A percentile compares a stretch with the other conserved stretches of the same genome.
Conservation (phyloP, 257 asterid genomes). For the Solanum gandarillasii region DNA sequence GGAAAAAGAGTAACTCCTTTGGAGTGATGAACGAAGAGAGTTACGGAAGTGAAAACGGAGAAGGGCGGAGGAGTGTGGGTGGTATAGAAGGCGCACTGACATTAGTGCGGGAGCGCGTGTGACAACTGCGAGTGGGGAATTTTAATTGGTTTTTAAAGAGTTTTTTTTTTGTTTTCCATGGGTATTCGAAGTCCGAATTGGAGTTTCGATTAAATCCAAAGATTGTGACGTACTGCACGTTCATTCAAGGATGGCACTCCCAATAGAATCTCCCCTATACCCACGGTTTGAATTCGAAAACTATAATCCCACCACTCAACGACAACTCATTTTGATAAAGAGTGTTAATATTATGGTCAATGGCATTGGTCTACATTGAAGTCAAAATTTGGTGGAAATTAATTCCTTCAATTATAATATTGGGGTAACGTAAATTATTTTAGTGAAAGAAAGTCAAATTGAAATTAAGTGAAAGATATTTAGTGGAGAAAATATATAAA, state of each 20-base stretch:
- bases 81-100: neutral
- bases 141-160: neutral
- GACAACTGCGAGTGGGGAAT: neutral
- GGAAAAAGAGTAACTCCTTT: neutral
- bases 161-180: too few relatives aligned
- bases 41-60: conserved; percentile 2
- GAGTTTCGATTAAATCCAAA: too few relatives aligned
- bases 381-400: neutral
- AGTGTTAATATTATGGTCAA: neutral
- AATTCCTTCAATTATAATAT: neutral
- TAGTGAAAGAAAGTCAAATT: neutral
- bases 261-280: too few relatives aligned
- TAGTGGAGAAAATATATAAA: neutral
- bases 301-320: too few relatives aligned
- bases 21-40: neutral
- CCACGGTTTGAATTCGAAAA: too few relatives aligned
- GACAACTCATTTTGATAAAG: neutral
- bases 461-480: neutral
- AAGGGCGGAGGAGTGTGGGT: neutral
- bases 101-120: neutral
- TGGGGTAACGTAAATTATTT: neutral
- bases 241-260: too few relatives aligned
- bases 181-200: too few relatives aligned
- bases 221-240: too few relatives aligned
- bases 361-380: neutral